Base-by-base conservation (phyloP, 1,139 yeast species). In the Taiozyma onychis region DNA sequence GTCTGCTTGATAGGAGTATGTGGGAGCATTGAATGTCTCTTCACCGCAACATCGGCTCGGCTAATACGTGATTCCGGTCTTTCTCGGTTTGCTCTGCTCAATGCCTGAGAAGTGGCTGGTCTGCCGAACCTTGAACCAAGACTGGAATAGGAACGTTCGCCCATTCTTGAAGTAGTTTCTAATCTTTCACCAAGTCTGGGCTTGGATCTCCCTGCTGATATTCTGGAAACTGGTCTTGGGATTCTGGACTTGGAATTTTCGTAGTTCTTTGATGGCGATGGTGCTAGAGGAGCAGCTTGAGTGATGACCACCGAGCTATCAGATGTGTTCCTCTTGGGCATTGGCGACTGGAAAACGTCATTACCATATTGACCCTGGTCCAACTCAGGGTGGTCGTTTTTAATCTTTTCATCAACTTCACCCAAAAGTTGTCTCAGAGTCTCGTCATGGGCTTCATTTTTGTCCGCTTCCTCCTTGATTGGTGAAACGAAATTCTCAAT, bases 181-280 rank as follows among this genome's bases (percentile, higher is more conserved):
- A 37, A 10, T 37, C 41, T 37, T 37, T 37, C 41, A 37, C n/a
- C 41, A 18, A 37, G 53, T 41, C 9, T 50, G 49, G 26, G 22
- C 8, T 37, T 37, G 24, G 24, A 14, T 37, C 41, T 37, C 6
- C 41, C 26, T 16, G 16, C 24, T 4, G 52, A 52, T 5, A 51
- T 16, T 24, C 61, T 51, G 1, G 62, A 59, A 2, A 45, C 47
- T 8, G 62, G 60, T 47, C 62, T 49, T 28, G 61, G 60, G 18
- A 58, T 59, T 46, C 45, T 54, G 4, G 58, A 57, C 28, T 50
- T 50, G 43, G 48, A 45, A 8, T 18, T 51, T 35, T 49, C 47
- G 9, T 53, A 18, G 26, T 13, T 21, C 16, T 18, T 32, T 11
- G 43, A 6, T 21, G 30, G 5, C 4, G 39, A 11, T 9, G 16